Conservation (phyloP, 495 filamentous ascomycete genomes). For the Talaromyces liani region DNA sequence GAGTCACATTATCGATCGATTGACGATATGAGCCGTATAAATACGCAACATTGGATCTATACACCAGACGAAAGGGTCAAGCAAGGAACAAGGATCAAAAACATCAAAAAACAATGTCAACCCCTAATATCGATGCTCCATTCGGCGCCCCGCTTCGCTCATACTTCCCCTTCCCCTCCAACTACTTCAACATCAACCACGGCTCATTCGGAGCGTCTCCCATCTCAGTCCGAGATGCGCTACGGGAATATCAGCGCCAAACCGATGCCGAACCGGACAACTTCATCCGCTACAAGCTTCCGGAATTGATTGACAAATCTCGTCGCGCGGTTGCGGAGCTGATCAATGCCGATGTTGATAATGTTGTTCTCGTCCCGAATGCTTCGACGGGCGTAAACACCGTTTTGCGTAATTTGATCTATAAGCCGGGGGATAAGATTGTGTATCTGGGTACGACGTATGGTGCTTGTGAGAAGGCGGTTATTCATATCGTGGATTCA, state of each 20-base stretch:
- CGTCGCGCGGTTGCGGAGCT: conserved; percentile 53
- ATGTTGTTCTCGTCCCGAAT: conserved; percentile 65
- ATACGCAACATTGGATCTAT: neutral
- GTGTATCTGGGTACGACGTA: conserved; percentile 65
- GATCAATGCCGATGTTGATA: conserved; percentile 52
- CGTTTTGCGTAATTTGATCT: conserved; percentile 59
- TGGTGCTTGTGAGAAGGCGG: conserved; percentile 57
- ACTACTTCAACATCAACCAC: conserved; percentile 13
- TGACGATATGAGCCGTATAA: neutral
- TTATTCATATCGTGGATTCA: conserved; percentile 59
- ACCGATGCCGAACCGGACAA: conserved; percentile 56
- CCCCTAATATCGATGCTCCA: neutral
- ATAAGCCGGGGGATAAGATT: conserved; percentile 44
- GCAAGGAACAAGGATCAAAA: neutral
- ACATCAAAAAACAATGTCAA: neutral
- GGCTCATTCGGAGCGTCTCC: conserved; percentile 76
- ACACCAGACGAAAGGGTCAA: neutral
- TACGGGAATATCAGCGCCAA: conserved; percentile 45
- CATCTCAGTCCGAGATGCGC: conserved; percentile 41
- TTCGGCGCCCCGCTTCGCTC: neutral
- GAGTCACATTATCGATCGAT: neutral
- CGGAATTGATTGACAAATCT: conserved; percentile 50
- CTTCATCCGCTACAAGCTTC: conserved; percentile 61
- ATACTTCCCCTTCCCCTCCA: neutral
- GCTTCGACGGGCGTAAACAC: conserved; percentile 70